Evolutionary conservation across 2,329 filamentous ascomycete genomes (phyloP).

Genomic region (Talaromyces sp.): DNA sequence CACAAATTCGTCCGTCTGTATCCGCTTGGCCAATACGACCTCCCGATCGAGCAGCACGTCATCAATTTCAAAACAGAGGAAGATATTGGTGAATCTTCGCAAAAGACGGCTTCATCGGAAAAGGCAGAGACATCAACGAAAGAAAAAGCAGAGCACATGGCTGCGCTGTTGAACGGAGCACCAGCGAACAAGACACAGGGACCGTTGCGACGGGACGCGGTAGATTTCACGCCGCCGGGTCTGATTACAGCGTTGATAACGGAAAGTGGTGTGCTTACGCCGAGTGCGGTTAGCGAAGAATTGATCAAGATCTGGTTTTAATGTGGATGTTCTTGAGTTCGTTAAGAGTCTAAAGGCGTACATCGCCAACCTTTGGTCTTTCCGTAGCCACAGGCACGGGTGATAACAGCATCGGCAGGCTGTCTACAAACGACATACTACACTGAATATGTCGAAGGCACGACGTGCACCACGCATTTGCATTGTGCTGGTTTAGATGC

Average conservation of each 20-base stretch:
- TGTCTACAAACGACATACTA: background rate
- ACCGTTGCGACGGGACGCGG: constrained; percentile 27
- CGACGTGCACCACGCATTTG: background rate
- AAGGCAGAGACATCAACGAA: constrained; percentile 3
- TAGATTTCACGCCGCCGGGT: constrained; percentile 53
- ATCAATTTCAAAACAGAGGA: constrained; percentile 64
- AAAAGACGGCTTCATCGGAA: constrained; percentile 2
- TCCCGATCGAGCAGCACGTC: constrained; percentile 73
- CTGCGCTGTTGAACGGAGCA: constrained; percentile 14
- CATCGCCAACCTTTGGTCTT: background rate
- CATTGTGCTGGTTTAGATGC: background rate
- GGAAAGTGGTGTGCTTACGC: constrained; percentile 58
- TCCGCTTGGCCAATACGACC: constrained; percentile 72
- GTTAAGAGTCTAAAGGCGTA: constrained; percentile 4
- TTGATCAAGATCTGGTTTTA: constrained; percentile 59
- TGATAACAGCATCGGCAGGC: background rate
- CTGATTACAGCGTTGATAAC: constrained; percentile 62
- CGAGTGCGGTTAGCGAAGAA: constrained; percentile 62
- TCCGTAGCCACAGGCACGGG: background rate
- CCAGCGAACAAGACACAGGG: constrained; percentile 9
- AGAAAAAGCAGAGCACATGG: constrained; percentile 13
- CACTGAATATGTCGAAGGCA: background rate
- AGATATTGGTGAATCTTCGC: constrained; percentile 42
- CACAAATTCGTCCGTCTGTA: constrained; percentile 94
- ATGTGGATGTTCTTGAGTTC: constrained; percentile 4